Base-by-base conservation (phyloP, 75 land plant species). In the Larix kaempferi region DNA sequence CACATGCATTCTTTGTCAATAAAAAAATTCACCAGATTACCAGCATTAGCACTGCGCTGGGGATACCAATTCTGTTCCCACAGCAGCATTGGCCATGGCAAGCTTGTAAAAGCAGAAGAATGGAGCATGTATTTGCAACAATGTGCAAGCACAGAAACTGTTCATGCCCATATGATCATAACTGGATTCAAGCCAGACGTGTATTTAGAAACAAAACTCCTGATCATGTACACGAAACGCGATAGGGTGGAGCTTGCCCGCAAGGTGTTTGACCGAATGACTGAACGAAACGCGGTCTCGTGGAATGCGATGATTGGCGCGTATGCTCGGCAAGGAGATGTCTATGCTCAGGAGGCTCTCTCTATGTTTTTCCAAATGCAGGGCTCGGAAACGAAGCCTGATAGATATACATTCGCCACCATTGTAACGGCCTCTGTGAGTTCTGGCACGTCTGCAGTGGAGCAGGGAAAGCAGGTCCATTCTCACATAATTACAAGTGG, bases 161-260 rank as follows among this genome's bases (percentile, higher is more conserved):
- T 87, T n/a, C 94, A 91, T 78, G 35, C 84, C 74, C 72, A 74
- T 22, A 44, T 82, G 56, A 27, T 81, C 35, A 89, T 82, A 56
- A 27, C 23, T 49, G 88, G 86, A 10, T 83, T 79, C 29, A 15
- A 52, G 54, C 80, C 60, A 1, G 61, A 79, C 44, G 21, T 57
- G 73, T 78, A 82, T 78, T 67, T 83, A 3, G 80, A 79, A 14
- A 82, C 71, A 52, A 74, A 80, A 15, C 74, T 91, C 15, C 76
- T 87, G 10, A 80, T 80, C 71, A 67, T 86, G 16, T 91, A 91
- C 71, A 87, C 73, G 12, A 89, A 85, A 69, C 85, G 83, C 64
- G 79, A 80, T 3, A 59, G 74, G n/a, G 71, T 87, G 17, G 33
- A 52, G 8, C 87, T 85, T 25, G 91, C 92, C 3, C 80, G 80